Conservation (phyloP, 495 filamentous ascomycete species). For the Glutinoglossum americanum region DNA sequence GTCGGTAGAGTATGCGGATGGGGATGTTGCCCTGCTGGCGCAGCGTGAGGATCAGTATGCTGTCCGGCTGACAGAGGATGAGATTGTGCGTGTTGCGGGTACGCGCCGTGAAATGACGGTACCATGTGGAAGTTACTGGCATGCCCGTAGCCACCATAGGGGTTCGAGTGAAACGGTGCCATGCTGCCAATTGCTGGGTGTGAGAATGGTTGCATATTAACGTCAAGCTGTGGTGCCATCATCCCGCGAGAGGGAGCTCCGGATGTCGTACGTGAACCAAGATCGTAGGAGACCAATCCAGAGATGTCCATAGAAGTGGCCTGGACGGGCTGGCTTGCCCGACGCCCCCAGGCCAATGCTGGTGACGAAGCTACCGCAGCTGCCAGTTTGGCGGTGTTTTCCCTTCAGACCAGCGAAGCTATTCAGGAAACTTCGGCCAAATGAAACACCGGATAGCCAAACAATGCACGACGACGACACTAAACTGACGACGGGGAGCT, state of each 20-base stretch:
- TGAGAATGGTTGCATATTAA: slow-evolving; percentile 2
- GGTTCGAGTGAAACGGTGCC: not conserved
- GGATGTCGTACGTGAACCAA: not conserved
- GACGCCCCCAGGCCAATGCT: slow-evolving; percentile 5
- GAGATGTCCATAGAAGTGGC: slow-evolving; percentile 3
- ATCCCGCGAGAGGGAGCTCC: not conserved
- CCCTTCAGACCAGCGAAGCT: not conserved
- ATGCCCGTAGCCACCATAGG: slow-evolving; percentile 2
- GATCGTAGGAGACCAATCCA: not conserved
- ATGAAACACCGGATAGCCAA: not conserved
- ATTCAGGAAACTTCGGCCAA: not conserved
- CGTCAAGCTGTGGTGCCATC: slow-evolving; percentile 3
- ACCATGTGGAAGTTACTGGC: not conserved
- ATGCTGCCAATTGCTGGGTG: slow-evolving; percentile 2
- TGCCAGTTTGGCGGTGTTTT: slow-evolving; percentile 4
- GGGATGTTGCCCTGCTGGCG: not conserved
- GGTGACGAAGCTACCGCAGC: slow-evolving; percentile 4
- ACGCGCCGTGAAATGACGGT: not conserved
- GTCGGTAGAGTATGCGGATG: not conserved
- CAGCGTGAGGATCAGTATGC: not conserved
- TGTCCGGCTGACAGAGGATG: not conserved
- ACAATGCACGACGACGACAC: not conserved
- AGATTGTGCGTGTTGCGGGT: not conserved
- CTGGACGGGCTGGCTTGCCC: not conserved
- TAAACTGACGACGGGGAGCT: not conserved